Evolutionary conservation across 306 rosid species (phyloP).

Genomic region (Lotus japonicus): DNA sequence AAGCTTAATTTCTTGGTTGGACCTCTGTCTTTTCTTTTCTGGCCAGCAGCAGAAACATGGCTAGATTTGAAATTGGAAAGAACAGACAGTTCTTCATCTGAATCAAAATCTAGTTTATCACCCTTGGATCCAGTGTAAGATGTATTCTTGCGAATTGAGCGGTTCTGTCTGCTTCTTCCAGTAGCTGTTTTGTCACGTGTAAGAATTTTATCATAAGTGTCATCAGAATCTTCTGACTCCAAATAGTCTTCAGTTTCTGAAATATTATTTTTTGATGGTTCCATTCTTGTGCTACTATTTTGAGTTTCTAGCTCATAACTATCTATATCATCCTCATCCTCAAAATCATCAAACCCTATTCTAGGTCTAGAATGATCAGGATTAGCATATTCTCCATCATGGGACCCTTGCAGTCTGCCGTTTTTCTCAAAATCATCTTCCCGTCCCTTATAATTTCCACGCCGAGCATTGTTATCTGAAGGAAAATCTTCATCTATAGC

Average conservation of each 20-base stretch:
- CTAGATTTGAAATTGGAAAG: slow-evolving; percentile 60
- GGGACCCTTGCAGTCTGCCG: slow-evolving; percentile 36
- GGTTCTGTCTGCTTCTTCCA: slow-evolving; percentile 30
- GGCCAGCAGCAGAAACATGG: slow-evolving; percentile 46
- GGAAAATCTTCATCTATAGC: slow-evolving; percentile 40
- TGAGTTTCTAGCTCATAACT: slow-evolving; percentile 67
- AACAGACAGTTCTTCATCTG: slow-evolving; percentile 40
- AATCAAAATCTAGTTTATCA: slow-evolving; percentile 46
- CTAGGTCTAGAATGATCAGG: slow-evolving; percentile 41
- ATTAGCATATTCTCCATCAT: slow-evolving; percentile 42
- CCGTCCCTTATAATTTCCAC: slow-evolving; percentile 35
- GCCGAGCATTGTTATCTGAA: slow-evolving; percentile 35
- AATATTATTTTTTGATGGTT: slow-evolving; percentile 40
- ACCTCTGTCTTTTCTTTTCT: slow-evolving; percentile 40
- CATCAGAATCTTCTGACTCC: slow-evolving; percentile 44
- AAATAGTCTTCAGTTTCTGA: slow-evolving; percentile 50
- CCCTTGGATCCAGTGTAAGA: slow-evolving; percentile 55
- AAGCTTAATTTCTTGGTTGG: slow-evolving; percentile 55
- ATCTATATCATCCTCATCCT: slow-evolving; percentile 87
- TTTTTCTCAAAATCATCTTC: slow-evolving; percentile 40
- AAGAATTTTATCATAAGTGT: slow-evolving; percentile 14
- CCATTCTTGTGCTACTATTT: slow-evolving; percentile 32
- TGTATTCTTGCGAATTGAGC: slow-evolving; percentile 21
- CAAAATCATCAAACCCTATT: slow-evolving; percentile 90
- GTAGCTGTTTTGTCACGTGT: slow-evolving; percentile 17